Evolutionary conservation across 192 early-diverging fungal species (phyloP).

Genomic region (Podila verticillata): DNA sequence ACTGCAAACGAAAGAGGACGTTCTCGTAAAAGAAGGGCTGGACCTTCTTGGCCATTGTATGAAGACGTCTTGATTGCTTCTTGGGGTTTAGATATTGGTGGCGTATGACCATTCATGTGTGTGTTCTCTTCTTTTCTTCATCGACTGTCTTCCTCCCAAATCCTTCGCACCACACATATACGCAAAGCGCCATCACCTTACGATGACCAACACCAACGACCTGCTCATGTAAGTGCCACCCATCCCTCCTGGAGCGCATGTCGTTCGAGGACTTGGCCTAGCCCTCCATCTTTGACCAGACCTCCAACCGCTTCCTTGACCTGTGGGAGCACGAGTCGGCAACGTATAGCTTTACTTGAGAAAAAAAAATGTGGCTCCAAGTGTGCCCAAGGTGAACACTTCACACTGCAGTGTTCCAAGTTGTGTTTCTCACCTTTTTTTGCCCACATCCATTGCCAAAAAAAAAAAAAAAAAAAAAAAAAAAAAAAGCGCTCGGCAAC

Average conservation of each 20-base stretch:
- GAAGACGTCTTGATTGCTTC: no score
- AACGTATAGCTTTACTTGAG: no score
- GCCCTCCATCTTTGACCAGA: conserved; percentile 3
- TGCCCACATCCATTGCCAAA: background rate
- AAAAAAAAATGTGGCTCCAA: no score
- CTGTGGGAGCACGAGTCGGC: background rate
- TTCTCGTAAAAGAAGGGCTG: no score
- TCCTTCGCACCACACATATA: background rate
- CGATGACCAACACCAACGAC: conserved; percentile 5
- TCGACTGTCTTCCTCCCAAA: no score
- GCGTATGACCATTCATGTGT: no score
- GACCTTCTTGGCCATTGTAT: no score
- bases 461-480: no score
- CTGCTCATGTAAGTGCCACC: background rate
- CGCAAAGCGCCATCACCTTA: background rate
- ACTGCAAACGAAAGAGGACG: no score
- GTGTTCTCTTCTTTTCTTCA: background rate
- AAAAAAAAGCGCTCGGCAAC: background rate
- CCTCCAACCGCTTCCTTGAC: conserved; percentile 3
- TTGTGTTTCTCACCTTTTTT: background rate
- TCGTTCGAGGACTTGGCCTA: background rate
- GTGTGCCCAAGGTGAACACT: no score
- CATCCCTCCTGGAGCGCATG: background rate
- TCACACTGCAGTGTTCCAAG: background rate
- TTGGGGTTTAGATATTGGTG: no score